A percentile compares a stretch with the other conserved stretches of the same genome.
Conservation (phyloP, 2,329 filamentous ascomycete genomes). For the Leptographium flavum region DNA sequence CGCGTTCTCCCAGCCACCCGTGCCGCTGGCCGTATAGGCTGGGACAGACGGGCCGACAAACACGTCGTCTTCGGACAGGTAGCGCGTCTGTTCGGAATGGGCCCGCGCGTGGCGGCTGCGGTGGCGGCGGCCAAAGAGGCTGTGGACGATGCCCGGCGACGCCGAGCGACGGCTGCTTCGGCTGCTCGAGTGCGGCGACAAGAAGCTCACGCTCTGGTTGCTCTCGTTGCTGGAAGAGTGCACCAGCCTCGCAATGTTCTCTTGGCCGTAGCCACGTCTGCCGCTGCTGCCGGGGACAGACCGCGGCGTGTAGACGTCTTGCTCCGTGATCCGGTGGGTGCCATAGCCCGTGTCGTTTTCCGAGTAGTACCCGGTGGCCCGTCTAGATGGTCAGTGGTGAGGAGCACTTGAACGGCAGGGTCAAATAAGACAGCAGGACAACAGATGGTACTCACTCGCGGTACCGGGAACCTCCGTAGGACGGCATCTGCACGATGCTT, state of each 20-base stretch:
- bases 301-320: neutral
- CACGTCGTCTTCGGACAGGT: slow-evolving; percentile 1
- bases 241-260: neutral
- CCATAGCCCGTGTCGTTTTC: neutral
- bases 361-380: neutral
- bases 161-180: neutral
- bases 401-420: no score
- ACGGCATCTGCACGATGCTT: no score
- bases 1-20: slow-evolving; percentile 4
- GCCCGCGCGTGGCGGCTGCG: neutral
- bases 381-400: neutral
- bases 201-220: neutral
- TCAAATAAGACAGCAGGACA: no score
- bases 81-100: neutral
- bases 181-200: neutral
- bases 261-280: neutral
- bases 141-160: slow-evolving; percentile 2
- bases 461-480: no score
- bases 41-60: slow-evolving; percentile 1
- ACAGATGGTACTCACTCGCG: no score
- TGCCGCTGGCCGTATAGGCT: slow-evolving; percentile 1
- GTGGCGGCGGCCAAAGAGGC: slow-evolving; percentile 5
- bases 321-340: neutral
- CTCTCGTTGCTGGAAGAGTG: neutral
- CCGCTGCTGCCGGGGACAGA: neutral